Evolutionary conservation across 768 basidiomycete species (phyloP), one percentile per base, ranked within the genome.

Genomic region (Chalciporus sphaerocephalus): DNA sequence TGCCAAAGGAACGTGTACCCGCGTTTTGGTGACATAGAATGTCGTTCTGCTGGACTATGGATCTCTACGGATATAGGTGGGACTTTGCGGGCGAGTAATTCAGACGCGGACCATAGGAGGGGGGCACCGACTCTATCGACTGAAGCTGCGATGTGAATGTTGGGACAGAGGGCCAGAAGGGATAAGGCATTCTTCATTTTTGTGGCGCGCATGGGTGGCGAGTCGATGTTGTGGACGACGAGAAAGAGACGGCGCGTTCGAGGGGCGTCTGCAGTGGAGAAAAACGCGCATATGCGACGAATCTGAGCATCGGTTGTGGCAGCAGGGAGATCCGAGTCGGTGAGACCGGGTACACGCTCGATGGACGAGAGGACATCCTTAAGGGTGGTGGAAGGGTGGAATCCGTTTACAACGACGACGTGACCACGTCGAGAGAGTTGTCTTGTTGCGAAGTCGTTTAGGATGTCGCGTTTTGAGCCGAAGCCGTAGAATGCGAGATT

Each of bases 201-300:
- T 16, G 75, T 56, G 1, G 74, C 64, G 30, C 91, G 86, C 20
- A 96, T 69, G 6, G 79, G 68, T 0, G 83, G 74, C 0, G 85
- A 75, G 56, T 97, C 94, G 64, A 97, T 82, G 67, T 89, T 94
- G 72, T 98, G 92, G 18, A 96, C 70, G 58, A 95, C 67, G 50
- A 98, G 70, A 61, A 82, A 92, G 33, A 98, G 70, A 37, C 76
- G 77, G 37, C 61, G 63, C 15, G 62, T 46, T 39, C 60, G 58
- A 2, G 62, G 52, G 8, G 60, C 51, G 27, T 54, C 45, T 25
- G 28, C 52, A 0, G 75, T 61, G 59, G 77, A 66, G 62, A 88
- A 84, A 58, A 81, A 80, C 18, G 82, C 73, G 56, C 80, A 76
- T 51, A 92, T 77, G 17, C 81, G 74, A 42, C 76, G 78, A 2